Conservation (phyloP, 306 rosid species). For the Citrullus mucosospermus region DNA sequence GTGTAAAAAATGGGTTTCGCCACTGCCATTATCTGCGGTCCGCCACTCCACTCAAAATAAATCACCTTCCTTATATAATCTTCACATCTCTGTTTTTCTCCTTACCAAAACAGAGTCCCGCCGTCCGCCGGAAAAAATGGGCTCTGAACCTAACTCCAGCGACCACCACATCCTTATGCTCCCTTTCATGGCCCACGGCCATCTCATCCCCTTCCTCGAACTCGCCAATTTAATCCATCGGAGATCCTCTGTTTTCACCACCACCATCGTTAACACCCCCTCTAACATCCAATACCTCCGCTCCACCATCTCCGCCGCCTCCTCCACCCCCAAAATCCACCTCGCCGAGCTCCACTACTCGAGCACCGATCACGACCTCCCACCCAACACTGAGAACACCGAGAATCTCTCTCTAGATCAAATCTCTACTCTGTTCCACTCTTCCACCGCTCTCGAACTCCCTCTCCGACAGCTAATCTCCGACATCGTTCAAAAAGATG, state of each 20-base stretch:
- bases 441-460: slow-evolving; percentile 34
- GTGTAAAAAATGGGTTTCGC: too few species aligned
- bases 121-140: slow-evolving; percentile 1
- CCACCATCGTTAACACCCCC: slow-evolving; percentile 54
- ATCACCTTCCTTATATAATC: not conserved
- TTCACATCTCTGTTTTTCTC: not conserved
- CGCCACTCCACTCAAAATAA: not conserved
- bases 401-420: slow-evolving; percentile 31
- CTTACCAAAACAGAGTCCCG: not conserved
- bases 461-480: slow-evolving; percentile 29
- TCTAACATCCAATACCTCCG: slow-evolving; percentile 49
- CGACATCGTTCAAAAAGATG: slow-evolving; percentile 23
- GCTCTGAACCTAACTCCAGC: not conserved
- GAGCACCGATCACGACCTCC: slow-evolving; percentile 28
- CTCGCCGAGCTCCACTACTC: slow-evolving; percentile 38
- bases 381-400: slow-evolving; percentile 45
- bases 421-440: slow-evolving; percentile 11
- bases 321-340: slow-evolving; percentile 15
- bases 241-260: slow-evolving; percentile 14
- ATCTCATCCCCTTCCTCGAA: slow-evolving; percentile 53
- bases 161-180: slow-evolving; percentile 44
- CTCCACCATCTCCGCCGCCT: slow-evolving; percentile 13
- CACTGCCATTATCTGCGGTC: not conserved
- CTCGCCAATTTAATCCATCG: slow-evolving; percentile 42
- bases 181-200: slow-evolving; percentile 70